These are phyloP conservation scores for Auricularia sp. DNA, from an alignment of 768 basidiomycete genomes.

Conservation along the genomic window DNA sequence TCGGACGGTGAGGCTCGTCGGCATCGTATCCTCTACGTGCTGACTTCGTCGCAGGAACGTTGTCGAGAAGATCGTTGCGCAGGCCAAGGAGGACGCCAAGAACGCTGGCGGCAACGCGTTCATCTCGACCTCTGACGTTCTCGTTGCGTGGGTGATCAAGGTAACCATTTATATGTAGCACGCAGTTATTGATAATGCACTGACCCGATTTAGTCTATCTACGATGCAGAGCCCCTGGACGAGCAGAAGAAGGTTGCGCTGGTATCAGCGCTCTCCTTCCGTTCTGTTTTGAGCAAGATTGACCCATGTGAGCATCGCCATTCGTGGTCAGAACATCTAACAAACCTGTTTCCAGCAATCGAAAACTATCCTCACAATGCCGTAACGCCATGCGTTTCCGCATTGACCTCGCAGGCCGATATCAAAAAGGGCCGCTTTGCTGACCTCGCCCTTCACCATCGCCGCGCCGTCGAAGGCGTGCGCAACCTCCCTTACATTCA, in stretches of 20 bases:
- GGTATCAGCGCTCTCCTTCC: neutral
- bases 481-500: neutral
- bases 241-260: neutral
- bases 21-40: neutral
- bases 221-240: neutral
- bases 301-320: neutral
- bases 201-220: neutral
- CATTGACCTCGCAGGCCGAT: neutral
- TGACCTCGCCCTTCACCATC: neutral
- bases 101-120: neutral
- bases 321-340: neutral
- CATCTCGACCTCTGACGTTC: neutral
- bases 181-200: neutral
- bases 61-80: neutral
- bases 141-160: neutral
- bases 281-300: neutral
- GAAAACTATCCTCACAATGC: neutral
- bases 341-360: neutral
- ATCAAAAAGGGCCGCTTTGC: neutral
- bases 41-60: neutral
- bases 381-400: neutral
- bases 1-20: neutral
- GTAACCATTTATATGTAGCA: neutral
- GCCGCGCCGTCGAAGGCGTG: neutral
- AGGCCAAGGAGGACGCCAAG: neutral